Evolutionary conservation across 345 rosid genomes (phyloP).

Genomic region (Luvunga scandens): DNA sequence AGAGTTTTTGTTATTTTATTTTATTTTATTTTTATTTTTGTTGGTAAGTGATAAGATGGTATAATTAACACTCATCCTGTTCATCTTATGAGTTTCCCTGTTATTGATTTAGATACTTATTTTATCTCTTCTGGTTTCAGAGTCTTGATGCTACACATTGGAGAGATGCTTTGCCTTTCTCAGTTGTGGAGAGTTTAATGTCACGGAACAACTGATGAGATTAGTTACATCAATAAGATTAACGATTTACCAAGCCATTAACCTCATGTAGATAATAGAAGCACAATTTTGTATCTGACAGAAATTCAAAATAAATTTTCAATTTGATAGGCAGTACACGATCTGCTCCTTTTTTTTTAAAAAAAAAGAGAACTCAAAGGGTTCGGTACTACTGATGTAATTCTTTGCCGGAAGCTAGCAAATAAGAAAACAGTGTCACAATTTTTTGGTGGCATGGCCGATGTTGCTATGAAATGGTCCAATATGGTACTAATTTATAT

Average conservation of each 20-base stretch:
- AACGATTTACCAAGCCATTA: neutral
- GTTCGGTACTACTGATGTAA: neutral
- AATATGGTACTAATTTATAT: neutral
- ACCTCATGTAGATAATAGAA: neutral
- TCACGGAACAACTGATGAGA: neutral
- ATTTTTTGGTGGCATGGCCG: no score
- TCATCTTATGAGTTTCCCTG: neutral
- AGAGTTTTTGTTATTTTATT: neutral
- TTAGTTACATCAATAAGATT: neutral
- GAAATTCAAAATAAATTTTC: neutral
- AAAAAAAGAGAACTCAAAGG: rapidly evolving
- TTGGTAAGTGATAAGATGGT: no score
- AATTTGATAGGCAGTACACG: neutral
- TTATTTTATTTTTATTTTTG: no score
- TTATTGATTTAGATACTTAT: neutral
- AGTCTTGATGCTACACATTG: neutral
- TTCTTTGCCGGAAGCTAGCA: neutral
- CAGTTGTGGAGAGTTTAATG: neutral
- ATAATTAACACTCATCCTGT: neutral
- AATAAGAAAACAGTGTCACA: no score
- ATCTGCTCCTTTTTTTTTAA: no score
- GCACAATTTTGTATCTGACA: neutral
- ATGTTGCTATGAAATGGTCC: neutral
- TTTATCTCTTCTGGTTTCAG: neutral
- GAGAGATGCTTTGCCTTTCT: neutral